Conservation (phyloP, 176 grass and related monocot species). For the Triticum timopheevii region DNA sequence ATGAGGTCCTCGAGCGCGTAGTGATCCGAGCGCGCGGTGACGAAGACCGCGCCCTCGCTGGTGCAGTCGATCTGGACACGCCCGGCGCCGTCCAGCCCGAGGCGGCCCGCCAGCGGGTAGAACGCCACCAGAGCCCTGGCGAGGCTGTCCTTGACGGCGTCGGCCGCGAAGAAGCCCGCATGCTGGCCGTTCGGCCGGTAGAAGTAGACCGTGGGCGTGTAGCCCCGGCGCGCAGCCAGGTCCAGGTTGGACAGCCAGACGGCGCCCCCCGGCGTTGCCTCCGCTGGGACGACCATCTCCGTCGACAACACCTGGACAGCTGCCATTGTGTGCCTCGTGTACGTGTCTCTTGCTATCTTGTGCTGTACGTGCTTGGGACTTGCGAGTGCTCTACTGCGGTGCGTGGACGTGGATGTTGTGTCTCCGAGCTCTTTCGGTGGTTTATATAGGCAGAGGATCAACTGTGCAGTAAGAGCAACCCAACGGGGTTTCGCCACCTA, state of each 20-base stretch:
- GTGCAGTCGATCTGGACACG: slow-evolving; percentile 70
- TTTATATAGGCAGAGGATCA: no score
- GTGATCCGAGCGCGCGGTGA: slow-evolving; percentile 23
- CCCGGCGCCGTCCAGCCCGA: slow-evolving; percentile 1
- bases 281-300: no score
- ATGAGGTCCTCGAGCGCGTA: slow-evolving; percentile 40
- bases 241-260: slow-evolving; percentile 80
- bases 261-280: slow-evolving; percentile 17
- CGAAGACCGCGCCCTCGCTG: slow-evolving; percentile 52
- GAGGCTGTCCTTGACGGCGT: slow-evolving; percentile 40
- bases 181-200: slow-evolving; percentile 24
- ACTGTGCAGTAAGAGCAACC: no score
- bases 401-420: no score
- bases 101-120: slow-evolving; percentile 68
- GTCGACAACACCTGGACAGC: no score
- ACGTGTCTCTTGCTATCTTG: no score
- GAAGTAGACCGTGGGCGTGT: slow-evolving; percentile 72
- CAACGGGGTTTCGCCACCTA: no score
- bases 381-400: no score
- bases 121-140: slow-evolving; percentile 47
- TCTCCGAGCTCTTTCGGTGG: no score
- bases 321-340: no score
- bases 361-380: no score
- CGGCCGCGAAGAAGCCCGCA: slow-evolving; percentile 38
- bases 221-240: slow-evolving; percentile 34